These are phyloP conservation scores for Acaromyces ingoldii DNA, from an alignment of 1,284 basidiomycete genomes.

Conservation along the genomic window DNA sequence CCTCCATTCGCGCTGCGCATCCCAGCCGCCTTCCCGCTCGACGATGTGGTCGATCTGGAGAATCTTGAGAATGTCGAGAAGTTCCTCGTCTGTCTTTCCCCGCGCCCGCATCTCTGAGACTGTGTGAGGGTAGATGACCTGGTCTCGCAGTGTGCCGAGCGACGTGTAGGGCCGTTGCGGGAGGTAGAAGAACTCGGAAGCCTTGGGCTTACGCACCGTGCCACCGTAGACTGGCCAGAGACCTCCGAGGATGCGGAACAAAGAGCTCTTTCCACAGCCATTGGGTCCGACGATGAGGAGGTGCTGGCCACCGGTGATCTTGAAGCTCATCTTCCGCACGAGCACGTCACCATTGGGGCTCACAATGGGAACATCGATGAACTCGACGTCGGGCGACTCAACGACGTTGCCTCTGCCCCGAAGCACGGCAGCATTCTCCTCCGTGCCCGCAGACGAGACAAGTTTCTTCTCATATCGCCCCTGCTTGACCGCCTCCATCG, in stretches of 20 bases:
- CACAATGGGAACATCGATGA: constrained; percentile 88
- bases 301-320: constrained; percentile 79
- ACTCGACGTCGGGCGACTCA: constrained; percentile 65
- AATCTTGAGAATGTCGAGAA: constrained; percentile 67
- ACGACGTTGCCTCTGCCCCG: constrained; percentile 68
- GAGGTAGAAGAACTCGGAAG: constrained; percentile 85
- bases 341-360: constrained; percentile 93
- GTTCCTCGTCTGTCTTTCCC: constrained; percentile 62
- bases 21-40: constrained; percentile 95
- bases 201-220: constrained; percentile 83
- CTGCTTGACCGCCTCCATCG: constrained; percentile 78
- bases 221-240: constrained; percentile 97
- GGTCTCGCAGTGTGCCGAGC: constrained; percentile 86
- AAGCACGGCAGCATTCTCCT: constrained; percentile 77
- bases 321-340: constrained; percentile 71
- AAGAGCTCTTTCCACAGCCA: constrained; percentile 58
- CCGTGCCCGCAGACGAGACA: constrained; percentile 64
- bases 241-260: constrained; percentile 92
- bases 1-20: constrained; percentile 80
- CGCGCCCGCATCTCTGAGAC: constrained; percentile 54
- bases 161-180: constrained; percentile 87
- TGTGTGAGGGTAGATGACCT: constrained; percentile 75
- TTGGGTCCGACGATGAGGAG: constrained; percentile 59
- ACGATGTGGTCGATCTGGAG: constrained; percentile 85
- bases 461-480: constrained; percentile 85